Conservation (phyloP, 805 yeast genomes). For the Yamadazyma ubonensis region DNA sequence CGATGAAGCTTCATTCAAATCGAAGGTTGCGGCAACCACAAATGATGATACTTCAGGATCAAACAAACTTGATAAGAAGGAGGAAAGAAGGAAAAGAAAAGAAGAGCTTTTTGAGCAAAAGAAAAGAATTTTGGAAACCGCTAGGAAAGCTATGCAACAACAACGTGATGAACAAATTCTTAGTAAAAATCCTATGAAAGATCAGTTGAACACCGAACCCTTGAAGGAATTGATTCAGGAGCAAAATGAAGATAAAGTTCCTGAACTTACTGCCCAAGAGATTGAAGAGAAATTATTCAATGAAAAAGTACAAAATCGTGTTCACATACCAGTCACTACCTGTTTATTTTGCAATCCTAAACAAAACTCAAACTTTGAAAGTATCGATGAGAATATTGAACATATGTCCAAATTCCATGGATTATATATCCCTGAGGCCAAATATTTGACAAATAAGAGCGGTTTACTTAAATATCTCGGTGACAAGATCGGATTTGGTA, state of each 20-base stretch:
- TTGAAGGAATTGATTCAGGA: conserved; percentile 1
- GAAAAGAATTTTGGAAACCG: conserved; percentile 46
- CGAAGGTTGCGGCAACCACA: conserved; percentile 26
- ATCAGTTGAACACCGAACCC: neutral
- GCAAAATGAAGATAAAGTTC: conserved; percentile 9
- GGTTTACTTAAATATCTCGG: conserved; percentile 78
- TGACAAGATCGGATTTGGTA: conserved; percentile 79
- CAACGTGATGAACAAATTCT: conserved; percentile 15
- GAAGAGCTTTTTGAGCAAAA: conserved; percentile 51
- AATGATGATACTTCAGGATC: conserved; percentile 20
- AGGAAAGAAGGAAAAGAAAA: conserved; percentile 48
- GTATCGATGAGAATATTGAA: conserved; percentile 46
- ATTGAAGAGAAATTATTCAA: conserved; percentile 43
- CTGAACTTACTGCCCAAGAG: conserved; percentile 19
- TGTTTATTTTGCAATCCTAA: conserved; percentile 52
- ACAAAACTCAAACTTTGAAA: conserved; percentile 29
- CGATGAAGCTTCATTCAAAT: conserved; percentile 39
- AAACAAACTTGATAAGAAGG: conserved; percentile 44
- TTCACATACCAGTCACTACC: conserved; percentile 47
- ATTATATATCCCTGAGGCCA: conserved; percentile 79
- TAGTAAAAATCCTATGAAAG: conserved; percentile 4
- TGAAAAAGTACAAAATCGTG: conserved; percentile 45
- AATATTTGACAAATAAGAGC: conserved; percentile 60
- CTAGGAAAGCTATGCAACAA: conserved; percentile 38
- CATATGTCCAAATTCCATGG: conserved; percentile 86